A percentile compares a stretch with the other conserved stretches of the same genome.
These are phyloP conservation scores for Paspalum notatum DNA, from an alignment of 176 grass and related monocot genomes.

Conservation along the genomic window DNA sequence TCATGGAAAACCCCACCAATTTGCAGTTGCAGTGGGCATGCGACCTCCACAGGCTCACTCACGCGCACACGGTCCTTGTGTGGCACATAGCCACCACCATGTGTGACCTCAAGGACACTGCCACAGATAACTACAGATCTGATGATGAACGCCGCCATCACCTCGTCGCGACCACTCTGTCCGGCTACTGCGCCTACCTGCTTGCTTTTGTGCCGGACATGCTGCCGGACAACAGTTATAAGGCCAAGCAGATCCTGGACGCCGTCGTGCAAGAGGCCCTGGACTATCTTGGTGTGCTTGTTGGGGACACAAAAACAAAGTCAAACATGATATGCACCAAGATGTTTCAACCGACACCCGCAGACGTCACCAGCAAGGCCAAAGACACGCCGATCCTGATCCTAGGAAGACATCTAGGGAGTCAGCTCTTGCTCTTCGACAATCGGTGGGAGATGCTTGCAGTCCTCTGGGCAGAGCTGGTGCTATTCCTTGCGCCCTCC, in stretches of 20 bases:
- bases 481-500: slow-evolving; percentile 5
- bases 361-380: too few species aligned
- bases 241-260: background rate
- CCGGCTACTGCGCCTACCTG: slow-evolving; percentile 24
- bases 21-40: background rate
- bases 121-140: too few species aligned
- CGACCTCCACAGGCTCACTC: background rate
- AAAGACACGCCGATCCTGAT: background rate
- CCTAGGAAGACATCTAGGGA: background rate
- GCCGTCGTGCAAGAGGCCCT: slow-evolving; percentile 1
- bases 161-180: background rate
- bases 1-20: background rate
- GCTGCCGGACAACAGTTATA: slow-evolving; percentile 16
- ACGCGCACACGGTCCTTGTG: slow-evolving; percentile 17
- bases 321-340: background rate
- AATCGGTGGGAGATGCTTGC: background rate
- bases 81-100: background rate
- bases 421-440: rapidly evolving
- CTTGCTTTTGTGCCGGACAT: slow-evolving; percentile 14
- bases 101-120: background rate
- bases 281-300: background rate
- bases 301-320: background rate
- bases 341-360: background rate
- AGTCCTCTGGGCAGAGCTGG: background rate
- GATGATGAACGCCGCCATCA: background rate